A percentile compares a stretch with the other conserved stretches of the same genome.
These are phyloP conservation scores for Claviceps citrina DNA, from an alignment of 2,329 filamentous ascomycete species.

Conservation along the genomic window DNA sequence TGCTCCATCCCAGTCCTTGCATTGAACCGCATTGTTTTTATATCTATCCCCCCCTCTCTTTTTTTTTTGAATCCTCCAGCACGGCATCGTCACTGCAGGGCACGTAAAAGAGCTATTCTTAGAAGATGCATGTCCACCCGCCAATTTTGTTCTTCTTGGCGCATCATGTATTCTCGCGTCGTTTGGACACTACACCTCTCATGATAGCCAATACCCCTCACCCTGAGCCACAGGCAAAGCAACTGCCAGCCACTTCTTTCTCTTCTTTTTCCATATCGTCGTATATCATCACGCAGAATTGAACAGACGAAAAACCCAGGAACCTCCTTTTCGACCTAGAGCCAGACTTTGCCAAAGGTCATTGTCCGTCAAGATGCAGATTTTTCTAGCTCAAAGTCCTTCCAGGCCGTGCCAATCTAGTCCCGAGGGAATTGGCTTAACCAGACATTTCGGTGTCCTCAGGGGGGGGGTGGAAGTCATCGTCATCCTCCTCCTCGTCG, in stretches of 20 bases:
- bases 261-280: neutral
- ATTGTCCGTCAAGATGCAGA: neutral
- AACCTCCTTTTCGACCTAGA: neutral
- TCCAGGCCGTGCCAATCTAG: neutral
- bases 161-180: no score
- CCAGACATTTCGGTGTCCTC: conserved; percentile 54
- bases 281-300: neutral
- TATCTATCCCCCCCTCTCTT: no score
- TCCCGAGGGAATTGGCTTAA: conserved; percentile 9
- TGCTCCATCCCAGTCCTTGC: no score
- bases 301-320: neutral
- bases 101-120: no score
- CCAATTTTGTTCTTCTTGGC: no score
- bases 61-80: no score
- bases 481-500: conserved; percentile 67
- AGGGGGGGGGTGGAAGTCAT: conserved; percentile 49
- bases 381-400: neutral
- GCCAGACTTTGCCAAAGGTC: neutral
- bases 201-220: neutral
- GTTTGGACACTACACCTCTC: no score
- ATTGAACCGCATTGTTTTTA: no score
- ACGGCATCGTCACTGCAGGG: no score
- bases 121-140: no score
- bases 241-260: neutral
- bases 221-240: neutral